These are phyloP conservation scores for Leptographium flavum DNA, from an alignment of 2,329 filamentous ascomycete genomes.

Conservation along the genomic window DNA sequence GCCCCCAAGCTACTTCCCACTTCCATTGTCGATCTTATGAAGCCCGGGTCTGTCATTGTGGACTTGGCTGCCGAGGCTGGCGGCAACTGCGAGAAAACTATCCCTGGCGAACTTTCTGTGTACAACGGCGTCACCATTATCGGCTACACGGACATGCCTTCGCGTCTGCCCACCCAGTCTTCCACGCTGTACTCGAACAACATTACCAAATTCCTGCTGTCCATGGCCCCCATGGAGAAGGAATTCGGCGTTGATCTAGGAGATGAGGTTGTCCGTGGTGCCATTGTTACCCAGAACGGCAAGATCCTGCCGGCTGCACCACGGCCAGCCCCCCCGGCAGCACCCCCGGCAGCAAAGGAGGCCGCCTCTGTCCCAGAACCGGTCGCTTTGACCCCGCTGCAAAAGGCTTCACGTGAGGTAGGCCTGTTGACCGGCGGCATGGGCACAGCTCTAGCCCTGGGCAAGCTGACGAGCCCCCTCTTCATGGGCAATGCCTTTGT, in stretches of 20 bases:
- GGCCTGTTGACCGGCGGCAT: conserved; percentile 62
- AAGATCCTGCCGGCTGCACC: conserved; percentile 63
- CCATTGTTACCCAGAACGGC: conserved; percentile 70
- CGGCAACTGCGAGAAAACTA: conserved; percentile 74
- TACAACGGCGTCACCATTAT: conserved; percentile 76
- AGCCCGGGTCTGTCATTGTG: conserved; percentile 75
- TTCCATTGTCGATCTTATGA: conserved; percentile 70
- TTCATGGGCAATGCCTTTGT: conserved; percentile 86
- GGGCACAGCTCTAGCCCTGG: conserved; percentile 58
- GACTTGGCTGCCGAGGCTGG: conserved; percentile 80
- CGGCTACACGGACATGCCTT: conserved; percentile 79
- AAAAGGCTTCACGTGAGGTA: conserved; percentile 65
- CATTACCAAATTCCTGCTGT: conserved; percentile 76
- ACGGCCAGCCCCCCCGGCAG: conserved; percentile 46
- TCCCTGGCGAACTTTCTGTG: conserved; percentile 53
- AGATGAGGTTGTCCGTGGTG: conserved; percentile 74
- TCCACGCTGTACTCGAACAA: conserved; percentile 91
- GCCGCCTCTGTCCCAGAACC: conserved; percentile 40
- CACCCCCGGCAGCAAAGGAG: conserved; percentile 37
- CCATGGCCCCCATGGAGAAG: conserved; percentile 64
- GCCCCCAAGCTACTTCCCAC: conserved; percentile 77
- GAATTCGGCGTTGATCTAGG: conserved; percentile 66
- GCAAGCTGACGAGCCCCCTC: conserved; percentile 65
- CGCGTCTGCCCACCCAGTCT: conserved; percentile 73
- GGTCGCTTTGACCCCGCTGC: conserved; percentile 65